phyloP scores from a whole-genome alignment of 345 rosid species.

The Linum tenue region DNA sequence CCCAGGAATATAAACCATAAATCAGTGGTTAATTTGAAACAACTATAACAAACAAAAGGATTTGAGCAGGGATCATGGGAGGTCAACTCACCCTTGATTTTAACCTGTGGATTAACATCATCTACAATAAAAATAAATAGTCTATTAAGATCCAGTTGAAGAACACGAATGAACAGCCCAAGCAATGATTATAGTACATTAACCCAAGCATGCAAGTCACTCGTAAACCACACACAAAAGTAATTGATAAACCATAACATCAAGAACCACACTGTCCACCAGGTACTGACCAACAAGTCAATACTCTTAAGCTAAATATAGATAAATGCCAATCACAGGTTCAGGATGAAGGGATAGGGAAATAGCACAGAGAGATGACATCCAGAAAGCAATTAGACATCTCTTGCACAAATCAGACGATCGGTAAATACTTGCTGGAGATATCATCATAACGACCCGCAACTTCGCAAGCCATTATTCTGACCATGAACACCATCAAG shows the following conservation, averaged over 20 bases:
- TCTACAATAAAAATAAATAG: neutral
- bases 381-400: neutral
- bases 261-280: neutral
- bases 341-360: neutral
- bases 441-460: neutral
- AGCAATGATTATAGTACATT: neutral
- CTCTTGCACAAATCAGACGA: neutral
- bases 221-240: neutral
- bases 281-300: neutral
- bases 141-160: neutral
- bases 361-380: neutral
- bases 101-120: neutral
- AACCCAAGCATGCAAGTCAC: neutral
- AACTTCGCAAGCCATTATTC: neutral
- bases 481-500: neutral
- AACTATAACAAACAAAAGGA: neutral
- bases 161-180: neutral
- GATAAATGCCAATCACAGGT: no score
- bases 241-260: no score
- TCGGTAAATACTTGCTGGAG: neutral
- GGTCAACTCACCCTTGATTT: neutral
- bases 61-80: neutral
- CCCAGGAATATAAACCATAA: slow-evolving; percentile 5
- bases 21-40: neutral
- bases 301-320: no score